These are phyloP conservation scores for Lachnellula suecica DNA, from an alignment of 2,329 filamentous ascomycete species.

Conservation along the genomic window DNA sequence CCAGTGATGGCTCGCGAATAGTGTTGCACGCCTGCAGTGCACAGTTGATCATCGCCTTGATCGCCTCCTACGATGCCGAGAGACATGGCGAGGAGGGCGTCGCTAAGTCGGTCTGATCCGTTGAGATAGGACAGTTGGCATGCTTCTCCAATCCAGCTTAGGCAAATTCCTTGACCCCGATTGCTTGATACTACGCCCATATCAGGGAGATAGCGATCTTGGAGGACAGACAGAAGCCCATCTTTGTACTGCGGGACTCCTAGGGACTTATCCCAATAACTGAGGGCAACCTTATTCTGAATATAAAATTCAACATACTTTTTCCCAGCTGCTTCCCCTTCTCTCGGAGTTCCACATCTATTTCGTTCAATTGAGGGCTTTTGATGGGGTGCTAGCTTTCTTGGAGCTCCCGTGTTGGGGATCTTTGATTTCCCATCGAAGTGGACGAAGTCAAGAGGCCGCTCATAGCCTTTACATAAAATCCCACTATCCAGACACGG, in stretches of 20 bases:
- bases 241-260: slow-evolving; percentile 6
- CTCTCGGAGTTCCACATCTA: too few species aligned
- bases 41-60: neutral
- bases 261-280: slow-evolving; percentile 2
- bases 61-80: slow-evolving; percentile 4
- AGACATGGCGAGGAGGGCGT: slow-evolving; percentile 11
- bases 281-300: neutral
- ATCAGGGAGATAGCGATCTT: slow-evolving; percentile 10
- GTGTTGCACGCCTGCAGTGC: slow-evolving; percentile 5
- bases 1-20: slow-evolving; percentile 11
- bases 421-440: neutral
- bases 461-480: slow-evolving; percentile 10
- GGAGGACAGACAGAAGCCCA: slow-evolving; percentile 8
- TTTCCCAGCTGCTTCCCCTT: too few species aligned
- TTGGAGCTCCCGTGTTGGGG: too few species aligned
- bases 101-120: slow-evolving; percentile 7
- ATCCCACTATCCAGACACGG: slow-evolving; percentile 7
- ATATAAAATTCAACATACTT: too few species aligned
- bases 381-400: neutral
- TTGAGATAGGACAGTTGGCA: slow-evolving; percentile 3
- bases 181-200: neutral
- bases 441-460: neutral
- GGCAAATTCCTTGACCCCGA: neutral
- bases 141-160: slow-evolving; percentile 5
- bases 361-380: too few species aligned